Conservation (phyloP, 148 eudicot species). For the Cornus suecica region DNA sequence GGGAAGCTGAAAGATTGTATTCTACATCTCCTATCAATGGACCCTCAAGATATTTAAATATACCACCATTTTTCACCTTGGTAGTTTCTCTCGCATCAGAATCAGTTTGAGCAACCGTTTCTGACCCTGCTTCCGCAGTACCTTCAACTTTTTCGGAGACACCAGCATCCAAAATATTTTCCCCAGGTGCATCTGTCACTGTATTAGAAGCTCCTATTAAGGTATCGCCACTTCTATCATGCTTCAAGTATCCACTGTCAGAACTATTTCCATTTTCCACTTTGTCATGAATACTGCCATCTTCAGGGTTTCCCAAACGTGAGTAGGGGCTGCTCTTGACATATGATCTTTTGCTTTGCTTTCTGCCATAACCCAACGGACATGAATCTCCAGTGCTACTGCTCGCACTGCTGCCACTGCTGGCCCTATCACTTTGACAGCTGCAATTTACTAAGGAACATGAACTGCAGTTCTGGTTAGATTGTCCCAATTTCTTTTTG, state of each 20-base stretch:
- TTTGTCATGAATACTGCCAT: constrained; percentile 12
- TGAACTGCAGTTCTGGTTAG: constrained; percentile 62
- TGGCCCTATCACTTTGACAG: constrained; percentile 91
- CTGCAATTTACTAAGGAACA: constrained; percentile 92
- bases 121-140: constrained; percentile 12
- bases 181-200: constrained; percentile 13
- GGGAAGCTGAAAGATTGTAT: constrained; percentile 53
- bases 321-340: constrained; percentile 30
- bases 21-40: constrained; percentile 49
- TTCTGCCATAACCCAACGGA: constrained; percentile 40
- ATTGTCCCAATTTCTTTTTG: constrained; percentile 70
- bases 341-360: constrained; percentile 47
- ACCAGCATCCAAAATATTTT: constrained; percentile 16
- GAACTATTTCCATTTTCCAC: constrained; percentile 10
- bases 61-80: constrained; percentile 66
- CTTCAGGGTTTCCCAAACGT: constrained; percentile 23
- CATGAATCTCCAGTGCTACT: constrained; percentile 48
- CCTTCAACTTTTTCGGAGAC: constrained; percentile 9
- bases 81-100: constrained; percentile 30
- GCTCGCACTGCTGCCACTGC: constrained; percentile 94
- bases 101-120: constrained; percentile 23
- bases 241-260: constrained; percentile 19
- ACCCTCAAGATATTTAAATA: constrained; percentile 70
- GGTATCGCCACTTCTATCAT: constrained; percentile 8
- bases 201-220: constrained; percentile 7